These are phyloP conservation scores for Aspergillus spinulosporus DNA, from an alignment of 2,329 filamentous ascomycete genomes.

Conservation along the genomic window DNA sequence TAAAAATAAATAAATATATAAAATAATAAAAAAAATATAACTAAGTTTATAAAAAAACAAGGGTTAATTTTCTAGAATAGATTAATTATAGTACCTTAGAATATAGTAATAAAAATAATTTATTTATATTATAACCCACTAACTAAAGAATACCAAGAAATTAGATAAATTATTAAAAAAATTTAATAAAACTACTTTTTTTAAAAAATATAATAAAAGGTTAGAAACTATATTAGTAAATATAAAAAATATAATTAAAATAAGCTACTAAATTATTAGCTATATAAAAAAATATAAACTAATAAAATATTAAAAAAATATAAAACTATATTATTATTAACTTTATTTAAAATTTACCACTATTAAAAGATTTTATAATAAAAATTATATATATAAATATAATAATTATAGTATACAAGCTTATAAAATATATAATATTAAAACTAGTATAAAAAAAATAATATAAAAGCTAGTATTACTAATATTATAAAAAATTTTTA, in stretches of 20 bases:
- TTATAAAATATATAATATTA: background rate
- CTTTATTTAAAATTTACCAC: background rate
- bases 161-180: too few relatives aligned
- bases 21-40: background rate
- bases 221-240: background rate
- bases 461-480: background rate
- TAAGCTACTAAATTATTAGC: too few relatives aligned
- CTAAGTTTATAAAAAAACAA: background rate
- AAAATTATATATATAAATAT: background rate
- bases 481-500: too few relatives aligned
- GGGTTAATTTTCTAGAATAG: background rate
- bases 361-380: background rate
- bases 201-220: background rate
- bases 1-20: too few relatives aligned
- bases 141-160: too few relatives aligned
- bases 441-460: background rate
- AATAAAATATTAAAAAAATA: background rate
- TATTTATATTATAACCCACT: background rate
- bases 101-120: background rate
- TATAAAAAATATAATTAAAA: too few relatives aligned
- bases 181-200: too few relatives aligned
- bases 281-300: too few relatives aligned
- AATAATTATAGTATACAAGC: background rate
- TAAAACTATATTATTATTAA: background rate
- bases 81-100: background rate